Percentiles rank a stretch among this genome's conserved stretches.
Evolutionary conservation across 495 filamentous ascomycete genomes (phyloP).

Genomic region (Xylaria intraflava): DNA sequence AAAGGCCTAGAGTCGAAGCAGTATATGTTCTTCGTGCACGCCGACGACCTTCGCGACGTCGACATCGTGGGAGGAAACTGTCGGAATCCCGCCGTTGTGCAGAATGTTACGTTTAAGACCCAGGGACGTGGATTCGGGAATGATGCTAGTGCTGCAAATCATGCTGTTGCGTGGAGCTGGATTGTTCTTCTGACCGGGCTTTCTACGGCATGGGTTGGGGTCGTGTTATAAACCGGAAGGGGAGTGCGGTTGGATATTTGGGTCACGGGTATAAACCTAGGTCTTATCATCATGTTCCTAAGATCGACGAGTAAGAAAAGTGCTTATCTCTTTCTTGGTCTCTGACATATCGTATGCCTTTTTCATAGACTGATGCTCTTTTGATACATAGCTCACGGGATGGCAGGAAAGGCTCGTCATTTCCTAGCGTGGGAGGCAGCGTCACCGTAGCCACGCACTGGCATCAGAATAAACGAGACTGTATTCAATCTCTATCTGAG

Average conservation of each 20-base stretch:
- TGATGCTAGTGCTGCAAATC: background rate
- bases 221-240: background rate
- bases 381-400: no score
- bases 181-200: background rate
- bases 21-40: constrained; percentile 73
- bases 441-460: no score
- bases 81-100: constrained; percentile 52
- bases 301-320: no score
- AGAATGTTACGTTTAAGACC: constrained; percentile 63
- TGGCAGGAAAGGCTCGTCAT: no score
- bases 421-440: no score
- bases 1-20: constrained; percentile 50
- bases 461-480: no score
- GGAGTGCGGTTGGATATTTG: background rate
- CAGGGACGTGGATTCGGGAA: constrained; percentile 53
- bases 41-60: constrained; percentile 61
- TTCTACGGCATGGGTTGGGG: background rate
- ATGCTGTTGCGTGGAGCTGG: constrained; percentile 12
- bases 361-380: no score
- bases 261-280: background rate
- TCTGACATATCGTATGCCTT: no score
- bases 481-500: no score
- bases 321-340: no score
- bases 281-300: no score
- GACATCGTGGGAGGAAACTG: constrained; percentile 67